Base-by-base conservation (phyloP, 2,329 filamentous ascomycete genomes). In the Chaetomium olivaceum region DNA sequence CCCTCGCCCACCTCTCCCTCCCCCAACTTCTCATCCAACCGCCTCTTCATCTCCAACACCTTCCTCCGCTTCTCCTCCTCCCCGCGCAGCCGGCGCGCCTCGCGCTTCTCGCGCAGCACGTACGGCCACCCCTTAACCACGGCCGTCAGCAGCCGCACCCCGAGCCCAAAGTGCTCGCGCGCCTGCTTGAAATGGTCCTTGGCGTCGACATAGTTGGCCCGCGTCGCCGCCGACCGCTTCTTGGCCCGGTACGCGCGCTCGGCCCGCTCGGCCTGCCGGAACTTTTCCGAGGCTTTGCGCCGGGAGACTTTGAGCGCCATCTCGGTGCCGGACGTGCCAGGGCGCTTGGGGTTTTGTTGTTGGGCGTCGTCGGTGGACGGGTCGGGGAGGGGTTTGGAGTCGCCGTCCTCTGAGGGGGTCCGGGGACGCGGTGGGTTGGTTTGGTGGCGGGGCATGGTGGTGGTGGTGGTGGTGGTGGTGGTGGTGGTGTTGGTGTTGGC, bases 241-340 rank as follows among this genome's bases (percentile, higher is more conserved):
- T 73, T 76, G 39, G 78, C 74, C 48, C 74, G 74, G 75, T 81
- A 82, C 51, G 75, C 71, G 46, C 74, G 74, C 73, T 82, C 80
- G 58, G 79, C 78, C 23, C 75, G 74, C 64, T 76, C 74, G 4
- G 80, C 80, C 57, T 76, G 74, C 52, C 75, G 70, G 64, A 77
- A 76, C 39, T 77, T 74, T 62, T 78, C 72, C 14, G 78, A 77
- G 31, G 79, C 79, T 50, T 74, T 71, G 46, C 74, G 77, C 29
- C 77, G 76, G 63, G 75, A 77, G 61, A 75, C 76, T 55, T 75
- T 74, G 51, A 82, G 77, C 36, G 80, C 72, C 68, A 77, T 76
- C 69, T 81, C 78, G 21, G 80, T 82, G 62, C 78, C 78, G 0
- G 79, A 78, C 16, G 80, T 81, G 64, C 78, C 77, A 5, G 80